Percentiles rank a stretch among this genome's conserved stretches.
These are phyloP conservation scores for Suillus subalutaceus DNA, from an alignment of 768 basidiomycete species.

Conservation along the genomic window DNA sequence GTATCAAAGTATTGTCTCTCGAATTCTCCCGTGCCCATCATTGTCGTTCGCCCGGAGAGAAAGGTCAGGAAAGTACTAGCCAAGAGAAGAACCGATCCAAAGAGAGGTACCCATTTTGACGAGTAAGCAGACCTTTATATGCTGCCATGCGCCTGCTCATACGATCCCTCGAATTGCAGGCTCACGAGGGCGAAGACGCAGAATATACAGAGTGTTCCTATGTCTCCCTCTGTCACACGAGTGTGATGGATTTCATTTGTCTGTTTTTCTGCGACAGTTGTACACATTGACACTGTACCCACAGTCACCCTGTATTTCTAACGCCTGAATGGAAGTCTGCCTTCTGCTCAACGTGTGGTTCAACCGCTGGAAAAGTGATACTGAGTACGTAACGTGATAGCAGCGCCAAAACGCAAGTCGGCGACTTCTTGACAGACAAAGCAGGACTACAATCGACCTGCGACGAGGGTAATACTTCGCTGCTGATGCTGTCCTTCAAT, in stretches of 20 bases:
- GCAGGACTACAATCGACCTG: not conserved
- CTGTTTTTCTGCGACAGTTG: not conserved
- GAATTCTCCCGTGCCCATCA: slow-evolving; percentile 95
- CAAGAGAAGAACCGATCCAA: slow-evolving; percentile 87
- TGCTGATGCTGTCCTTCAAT: too few species aligned
- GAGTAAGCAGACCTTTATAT: slow-evolving; percentile 38
- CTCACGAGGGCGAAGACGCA: slow-evolving; percentile 16
- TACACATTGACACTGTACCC: not conserved
- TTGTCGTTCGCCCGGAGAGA: slow-evolving; percentile 90
- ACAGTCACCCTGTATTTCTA: not conserved
- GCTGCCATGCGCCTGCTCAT: not conserved
- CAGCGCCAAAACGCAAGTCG: not conserved
- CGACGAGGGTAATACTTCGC: not conserved
- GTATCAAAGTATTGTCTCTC: slow-evolving; percentile 79
- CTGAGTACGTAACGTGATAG: not conserved
- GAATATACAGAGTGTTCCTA: slow-evolving; percentile 17
- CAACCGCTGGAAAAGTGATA: not conserved
- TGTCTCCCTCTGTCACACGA: slow-evolving; percentile 18
- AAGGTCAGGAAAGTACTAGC: slow-evolving; percentile 84
- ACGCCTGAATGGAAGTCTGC: not conserved
- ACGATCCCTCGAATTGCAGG: slow-evolving; percentile 16
- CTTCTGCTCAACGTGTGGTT: not conserved
- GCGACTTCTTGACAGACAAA: not conserved
- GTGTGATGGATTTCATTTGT: slow-evolving; percentile 13
- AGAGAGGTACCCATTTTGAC: slow-evolving; percentile 84